Evolutionary conservation across 495 filamentous ascomycete genomes (phyloP).

Genomic region (Saxispiralis lemnorum): DNA sequence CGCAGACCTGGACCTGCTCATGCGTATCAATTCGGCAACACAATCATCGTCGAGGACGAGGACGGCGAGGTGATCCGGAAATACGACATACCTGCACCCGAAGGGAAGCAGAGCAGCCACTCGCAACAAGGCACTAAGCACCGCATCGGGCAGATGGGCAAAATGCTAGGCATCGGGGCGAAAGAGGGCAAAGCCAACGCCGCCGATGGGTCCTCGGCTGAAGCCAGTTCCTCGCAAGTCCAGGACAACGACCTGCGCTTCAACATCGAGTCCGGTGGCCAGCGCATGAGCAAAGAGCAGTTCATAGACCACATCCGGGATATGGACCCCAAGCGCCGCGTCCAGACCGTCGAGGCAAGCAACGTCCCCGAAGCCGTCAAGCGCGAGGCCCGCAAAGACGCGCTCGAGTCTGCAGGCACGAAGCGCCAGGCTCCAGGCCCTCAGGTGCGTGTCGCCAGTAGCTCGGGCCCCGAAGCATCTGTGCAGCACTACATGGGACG

Average conservation of each 20-base stretch:
- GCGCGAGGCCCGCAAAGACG: constrained; percentile 37
- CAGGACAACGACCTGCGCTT: constrained; percentile 74
- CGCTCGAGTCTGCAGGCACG: constrained; percentile 27
- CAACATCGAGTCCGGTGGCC: constrained; percentile 57
- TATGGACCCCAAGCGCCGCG: constrained; percentile 59
- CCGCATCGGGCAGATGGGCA: constrained; percentile 40
- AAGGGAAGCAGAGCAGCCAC: constrained; percentile 13
- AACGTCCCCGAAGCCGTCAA: constrained; percentile 42
- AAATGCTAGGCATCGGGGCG: constrained; percentile 34
- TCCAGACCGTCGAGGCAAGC: constrained; percentile 50
- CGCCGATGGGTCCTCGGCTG: constrained; percentile 6
- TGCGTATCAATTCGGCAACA: constrained; percentile 90
- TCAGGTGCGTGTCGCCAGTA: constrained; percentile 4
- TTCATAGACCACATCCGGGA: constrained; percentile 73
- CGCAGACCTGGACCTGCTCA: constrained; percentile 43
- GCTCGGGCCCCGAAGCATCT: constrained; percentile 6
- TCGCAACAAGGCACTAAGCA: constrained; percentile 25
- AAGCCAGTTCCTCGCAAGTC: constrained; percentile 25
- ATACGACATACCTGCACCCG: constrained; percentile 57
- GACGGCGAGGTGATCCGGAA: constrained; percentile 96
- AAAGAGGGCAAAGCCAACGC: constrained; percentile 11
- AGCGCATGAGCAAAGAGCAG: constrained; percentile 75
- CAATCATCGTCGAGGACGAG: constrained; percentile 95
- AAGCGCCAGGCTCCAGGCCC: constrained; percentile 9
- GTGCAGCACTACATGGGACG: constrained; percentile 14